phyloP scores from a whole-genome alignment of 2,329 filamentous ascomycete genomes.

The Aspergillus piperis region DNA sequence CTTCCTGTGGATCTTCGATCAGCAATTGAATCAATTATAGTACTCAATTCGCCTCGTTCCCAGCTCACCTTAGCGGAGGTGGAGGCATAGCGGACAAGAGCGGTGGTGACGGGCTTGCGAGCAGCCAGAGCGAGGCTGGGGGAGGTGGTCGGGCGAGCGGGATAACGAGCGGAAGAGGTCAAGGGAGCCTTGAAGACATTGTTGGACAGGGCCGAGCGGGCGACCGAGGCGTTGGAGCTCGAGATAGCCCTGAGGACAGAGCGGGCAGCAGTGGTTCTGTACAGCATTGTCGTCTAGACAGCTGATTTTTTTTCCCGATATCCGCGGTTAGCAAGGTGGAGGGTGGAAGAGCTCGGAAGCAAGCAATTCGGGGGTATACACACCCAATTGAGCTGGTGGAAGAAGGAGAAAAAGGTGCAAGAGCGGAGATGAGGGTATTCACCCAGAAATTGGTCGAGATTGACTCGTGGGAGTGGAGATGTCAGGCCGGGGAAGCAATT shows the following conservation, averaged over 20 bases:
- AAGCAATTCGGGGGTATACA: conserved; percentile 19
- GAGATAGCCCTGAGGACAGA: conserved; percentile 47
- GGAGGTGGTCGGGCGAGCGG: conserved; percentile 37
- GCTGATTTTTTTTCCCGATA: conserved; percentile 32
- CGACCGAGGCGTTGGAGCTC: conserved; percentile 46
- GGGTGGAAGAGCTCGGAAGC: conserved; percentile 36
- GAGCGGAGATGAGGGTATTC: conserved; percentile 35
- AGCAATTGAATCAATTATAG: conserved; percentile 47
- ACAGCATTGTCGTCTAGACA: conserved; percentile 46
- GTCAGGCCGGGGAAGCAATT: conserved; percentile 31
- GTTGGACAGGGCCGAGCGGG: conserved; percentile 44
- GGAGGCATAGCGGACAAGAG: conserved; percentile 52
- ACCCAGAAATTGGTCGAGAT: conserved; percentile 34
- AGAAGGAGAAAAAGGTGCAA: conserved; percentile 19
- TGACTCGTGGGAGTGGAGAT: conserved; percentile 39
- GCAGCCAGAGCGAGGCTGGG: conserved; percentile 46
- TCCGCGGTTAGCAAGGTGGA: conserved; percentile 31
- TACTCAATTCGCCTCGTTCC: not conserved
- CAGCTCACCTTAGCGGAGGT: conserved; percentile 51
- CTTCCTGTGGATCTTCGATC: conserved; percentile 47
- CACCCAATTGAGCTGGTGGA: conserved; percentile 38
- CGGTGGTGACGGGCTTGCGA: conserved; percentile 49
- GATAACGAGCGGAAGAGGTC: conserved; percentile 44
- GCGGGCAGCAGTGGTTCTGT: conserved; percentile 48
- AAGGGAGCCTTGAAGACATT: conserved; percentile 48